A percentile compares a stretch with the other conserved stretches of the same genome.
Conservation (phyloP, 371 early-diverging fungal genomes). For the Vairimorpha necatrix region DNA sequence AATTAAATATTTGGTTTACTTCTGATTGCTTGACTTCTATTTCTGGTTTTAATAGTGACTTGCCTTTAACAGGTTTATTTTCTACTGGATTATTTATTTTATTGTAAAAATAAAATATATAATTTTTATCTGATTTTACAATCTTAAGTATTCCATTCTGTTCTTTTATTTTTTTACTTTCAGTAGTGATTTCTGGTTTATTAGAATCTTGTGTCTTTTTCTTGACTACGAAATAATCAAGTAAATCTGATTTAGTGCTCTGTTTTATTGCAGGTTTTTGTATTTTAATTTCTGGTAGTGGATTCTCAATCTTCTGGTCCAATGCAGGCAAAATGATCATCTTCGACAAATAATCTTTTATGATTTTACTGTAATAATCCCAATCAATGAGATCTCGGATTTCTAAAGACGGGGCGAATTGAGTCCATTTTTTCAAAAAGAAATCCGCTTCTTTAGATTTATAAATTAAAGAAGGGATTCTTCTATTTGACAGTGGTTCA, state of each 20-base stretch:
- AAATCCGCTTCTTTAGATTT: conserved; percentile 74
- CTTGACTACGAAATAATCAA: conserved; percentile 24
- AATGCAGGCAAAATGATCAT: conserved; percentile 96
- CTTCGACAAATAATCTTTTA: conserved; percentile 86
- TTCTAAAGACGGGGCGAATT: conserved; percentile 69
- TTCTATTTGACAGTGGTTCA: conserved; percentile 83
- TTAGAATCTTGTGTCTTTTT: neutral
- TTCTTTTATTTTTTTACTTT: neutral
- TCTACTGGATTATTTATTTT: neutral
- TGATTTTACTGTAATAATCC: conserved; percentile 92
- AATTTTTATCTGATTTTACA: neutral
- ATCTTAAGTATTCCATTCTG: neutral
- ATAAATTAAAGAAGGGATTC: conserved; percentile 90
- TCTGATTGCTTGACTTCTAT: too few species aligned
- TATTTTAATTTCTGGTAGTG: conserved; percentile 75
- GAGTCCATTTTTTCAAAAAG: conserved; percentile 83
- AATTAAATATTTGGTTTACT: too few species aligned
- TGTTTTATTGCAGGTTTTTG: conserved; percentile 74
- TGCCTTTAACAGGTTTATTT: neutral
- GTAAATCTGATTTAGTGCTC: neutral
- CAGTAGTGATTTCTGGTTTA: neutral
- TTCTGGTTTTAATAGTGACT: too few species aligned
- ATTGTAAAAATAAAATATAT: neutral
- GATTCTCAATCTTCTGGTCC: conserved; percentile 85
- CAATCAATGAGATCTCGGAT: conserved; percentile 87